Base-by-base conservation (phyloP, 2,329 filamentous ascomycete species). In the Microsporum canis region DNA sequence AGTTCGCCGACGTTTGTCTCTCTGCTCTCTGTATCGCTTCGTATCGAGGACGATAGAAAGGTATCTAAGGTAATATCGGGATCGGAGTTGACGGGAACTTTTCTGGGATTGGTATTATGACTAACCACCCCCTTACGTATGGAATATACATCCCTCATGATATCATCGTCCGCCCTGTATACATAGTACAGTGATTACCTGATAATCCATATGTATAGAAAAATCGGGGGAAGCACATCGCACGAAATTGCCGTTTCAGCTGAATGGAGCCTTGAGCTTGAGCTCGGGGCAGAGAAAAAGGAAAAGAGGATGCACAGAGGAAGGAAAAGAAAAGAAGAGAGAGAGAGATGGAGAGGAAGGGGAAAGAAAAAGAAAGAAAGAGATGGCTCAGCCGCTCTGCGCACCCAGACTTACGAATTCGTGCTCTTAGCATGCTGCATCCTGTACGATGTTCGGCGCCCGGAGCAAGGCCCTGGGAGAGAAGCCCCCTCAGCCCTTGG, bases 201-300 rank as follows among this genome's bases (percentile, higher is more conserved):
- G 7, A 45, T 45, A 5, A 36, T 12, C 8, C 23, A 47, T 17
- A 47, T 3, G 10, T 8, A 8, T 34, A 27, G 27, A 12, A 23
- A 23, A 23, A 23, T 23, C 17, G 17, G 17, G 17, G 17, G 17
- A 23, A 53, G 27, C 49, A 6, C 47, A 53, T 53, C 49, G 29
- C 49, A 53, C 49, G 49, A 53, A 53, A 53, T 53, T 53, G 49
- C 49, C 49, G 49, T 53, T 53, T 53, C 49, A 53, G 27, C 49
- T 27, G 29, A 17, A 31, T 53, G 49, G 49, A 27, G 29, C 29
- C 27, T 27, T 17, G 29, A 53, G 29, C 49, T 53, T 17, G 49
- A 33, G 49, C 49, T 53, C 49, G 49, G 49, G 49, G 5, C 49
- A 34, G 12, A 17, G 33, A n/a, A 33, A 17, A 17, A 33, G 31